Conservation (phyloP, 176 grass and related monocot species). For the Cenchrus americanus region DNA sequence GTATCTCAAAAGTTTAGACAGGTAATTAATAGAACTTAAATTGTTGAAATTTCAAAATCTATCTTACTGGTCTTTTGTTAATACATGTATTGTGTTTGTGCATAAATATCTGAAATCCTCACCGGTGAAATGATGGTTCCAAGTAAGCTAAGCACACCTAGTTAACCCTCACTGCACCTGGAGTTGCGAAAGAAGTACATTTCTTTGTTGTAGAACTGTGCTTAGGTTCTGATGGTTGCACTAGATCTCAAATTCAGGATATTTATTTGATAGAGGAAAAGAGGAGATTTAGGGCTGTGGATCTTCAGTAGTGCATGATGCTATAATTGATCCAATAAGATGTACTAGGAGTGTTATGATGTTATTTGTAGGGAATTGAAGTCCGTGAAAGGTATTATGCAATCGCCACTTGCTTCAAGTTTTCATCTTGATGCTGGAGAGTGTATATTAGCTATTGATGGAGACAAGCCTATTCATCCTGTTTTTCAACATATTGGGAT, state of each 20-base stretch:
- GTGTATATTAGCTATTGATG: conserved; percentile 78
- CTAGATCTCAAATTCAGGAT: not conserved
- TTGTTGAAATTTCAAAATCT: conserved; percentile 16
- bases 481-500: conserved; percentile 79
- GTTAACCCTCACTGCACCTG: not conserved
- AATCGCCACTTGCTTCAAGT: conserved; percentile 42
- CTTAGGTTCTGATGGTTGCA: conserved; percentile 8
- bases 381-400: conserved; percentile 58
- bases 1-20: conserved; percentile 84
- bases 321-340: conserved; percentile 25
- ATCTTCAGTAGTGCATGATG: not conserved
- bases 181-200: not conserved
- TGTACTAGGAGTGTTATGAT: not conserved
- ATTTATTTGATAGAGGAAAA: not conserved
- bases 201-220: conserved; percentile 2
- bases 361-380: conserved; percentile 55
- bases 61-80: conserved; percentile 13
- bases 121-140: not conserved
- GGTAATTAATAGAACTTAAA: conserved; percentile 50
- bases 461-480: conserved; percentile 72
- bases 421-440: conserved; percentile 76
- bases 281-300: not conserved
- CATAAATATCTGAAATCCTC: conserved; percentile 13
- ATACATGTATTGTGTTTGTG: not conserved
- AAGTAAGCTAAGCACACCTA: conserved; percentile 18